A percentile compares a stretch with the other conserved stretches of the same genome.
phyloP scores from a whole-genome alignment of 352 stramenopile genomes.

The Pilasporangium apinafurcum region DNA sequence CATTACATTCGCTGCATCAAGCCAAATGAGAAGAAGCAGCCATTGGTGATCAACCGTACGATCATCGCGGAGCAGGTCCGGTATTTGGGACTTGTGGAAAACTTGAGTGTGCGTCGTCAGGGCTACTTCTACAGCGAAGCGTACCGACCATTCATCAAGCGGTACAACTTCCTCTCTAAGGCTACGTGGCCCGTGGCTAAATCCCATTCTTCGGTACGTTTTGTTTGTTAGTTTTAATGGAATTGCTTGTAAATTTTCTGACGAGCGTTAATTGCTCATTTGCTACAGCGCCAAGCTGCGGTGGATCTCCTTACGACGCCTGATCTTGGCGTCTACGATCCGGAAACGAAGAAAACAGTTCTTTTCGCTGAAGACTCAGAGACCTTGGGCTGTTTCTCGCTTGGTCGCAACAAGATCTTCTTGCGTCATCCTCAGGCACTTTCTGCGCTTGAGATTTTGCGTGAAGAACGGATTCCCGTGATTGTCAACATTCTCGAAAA shows the following conservation, averaged over 20 bases:
- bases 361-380: constrained; percentile 73
- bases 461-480: constrained; percentile 65
- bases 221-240: not conserved
- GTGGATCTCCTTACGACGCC: constrained; percentile 66
- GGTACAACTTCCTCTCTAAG: constrained; percentile 79
- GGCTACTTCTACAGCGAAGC: constrained; percentile 82
- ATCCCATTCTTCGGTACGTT: constrained; percentile 43
- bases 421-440: constrained; percentile 84
- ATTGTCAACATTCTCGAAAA: constrained; percentile 85
- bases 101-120: constrained; percentile 75
- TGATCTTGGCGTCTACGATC: constrained; percentile 48
- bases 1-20: constrained; percentile 92
- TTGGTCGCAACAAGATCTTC: constrained; percentile 88
- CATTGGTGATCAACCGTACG: constrained; percentile 55
- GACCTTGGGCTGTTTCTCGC: constrained; percentile 68
- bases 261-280: not conserved
- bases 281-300: constrained; percentile 48
- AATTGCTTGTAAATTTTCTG: not conserved
- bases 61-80: constrained; percentile 73
- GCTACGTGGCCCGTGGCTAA: constrained; percentile 65
- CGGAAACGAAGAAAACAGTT: constrained; percentile 40
- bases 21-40: constrained; percentile 83
- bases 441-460: constrained; percentile 78
- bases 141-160: constrained; percentile 77
- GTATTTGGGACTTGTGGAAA: constrained; percentile 80